Percentiles rank a stretch among this genome's conserved stretches.
These are phyloP conservation scores for Colletotrichum chrysophilum DNA, from an alignment of 2,329 filamentous ascomycete genomes.

Conservation along the genomic window DNA sequence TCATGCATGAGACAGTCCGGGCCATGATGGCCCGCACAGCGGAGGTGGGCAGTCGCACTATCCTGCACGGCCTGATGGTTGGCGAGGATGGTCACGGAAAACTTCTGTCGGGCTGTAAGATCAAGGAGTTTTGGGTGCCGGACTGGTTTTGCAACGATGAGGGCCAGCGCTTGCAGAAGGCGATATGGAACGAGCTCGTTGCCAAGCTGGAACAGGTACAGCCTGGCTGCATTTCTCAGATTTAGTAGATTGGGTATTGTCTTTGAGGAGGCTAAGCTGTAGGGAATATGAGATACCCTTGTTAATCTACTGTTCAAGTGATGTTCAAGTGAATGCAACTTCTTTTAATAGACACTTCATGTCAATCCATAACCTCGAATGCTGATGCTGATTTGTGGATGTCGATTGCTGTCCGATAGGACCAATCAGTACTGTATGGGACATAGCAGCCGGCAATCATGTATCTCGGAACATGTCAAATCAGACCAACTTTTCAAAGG, in stretches of 20 bases:
- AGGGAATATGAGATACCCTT: neutral
- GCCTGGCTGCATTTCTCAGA: neutral
- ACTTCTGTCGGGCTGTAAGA: conserved; percentile 27
- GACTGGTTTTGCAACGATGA: neutral
- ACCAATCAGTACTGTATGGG: neutral
- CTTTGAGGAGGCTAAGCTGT: neutral
- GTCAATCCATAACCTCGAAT: neutral
- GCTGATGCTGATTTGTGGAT: neutral
- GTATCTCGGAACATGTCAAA: neutral
- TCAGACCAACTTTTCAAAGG: neutral
- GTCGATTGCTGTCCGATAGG: neutral
- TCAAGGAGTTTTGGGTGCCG: conserved; percentile 27
- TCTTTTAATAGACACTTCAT: neutral
- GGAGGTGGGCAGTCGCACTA: conserved; percentile 32
- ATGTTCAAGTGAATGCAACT: neutral
- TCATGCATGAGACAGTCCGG: neutral
- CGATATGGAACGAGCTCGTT: conserved; percentile 3
- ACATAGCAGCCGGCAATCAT: neutral
- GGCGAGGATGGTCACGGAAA: conserved; percentile 32
- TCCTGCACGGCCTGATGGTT: conserved; percentile 27
- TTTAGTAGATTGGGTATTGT: neutral
- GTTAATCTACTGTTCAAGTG: too few relatives aligned
- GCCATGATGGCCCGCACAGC: conserved; percentile 24
- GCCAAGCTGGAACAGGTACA: neutral
- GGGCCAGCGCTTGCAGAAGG: neutral